phyloP scores from a whole-genome alignment of 768 basidiomycete species.

The Leccinum subtestaceum region DNA sequence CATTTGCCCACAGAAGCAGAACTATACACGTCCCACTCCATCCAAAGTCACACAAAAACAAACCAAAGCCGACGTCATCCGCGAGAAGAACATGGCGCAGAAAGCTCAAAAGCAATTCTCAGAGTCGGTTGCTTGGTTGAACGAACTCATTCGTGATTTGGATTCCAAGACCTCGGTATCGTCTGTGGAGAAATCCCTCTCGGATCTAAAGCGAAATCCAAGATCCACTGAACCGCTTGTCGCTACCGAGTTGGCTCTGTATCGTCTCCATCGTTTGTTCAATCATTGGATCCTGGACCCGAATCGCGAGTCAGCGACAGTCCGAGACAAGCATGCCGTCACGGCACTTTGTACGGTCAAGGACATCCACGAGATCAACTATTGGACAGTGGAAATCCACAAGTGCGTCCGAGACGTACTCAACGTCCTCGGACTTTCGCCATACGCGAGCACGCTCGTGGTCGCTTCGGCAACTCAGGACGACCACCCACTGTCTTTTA shows the following conservation, averaged over 20 bases:
- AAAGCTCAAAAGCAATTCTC: conserved; percentile 42
- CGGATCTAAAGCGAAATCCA: conserved; percentile 44
- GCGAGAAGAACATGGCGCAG: conserved; percentile 43
- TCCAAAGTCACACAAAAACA: conserved; percentile 30
- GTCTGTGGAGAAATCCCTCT: conserved; percentile 33
- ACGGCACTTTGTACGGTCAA: conserved; percentile 48
- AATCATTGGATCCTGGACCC: conserved; percentile 50
- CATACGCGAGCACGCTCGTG: conserved; percentile 31
- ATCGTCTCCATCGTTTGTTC: conserved; percentile 50
- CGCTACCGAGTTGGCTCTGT: conserved; percentile 51
- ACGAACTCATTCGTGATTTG: conserved; percentile 41
- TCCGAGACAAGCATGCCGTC: conserved; percentile 47
- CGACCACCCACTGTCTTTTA: conserved; percentile 42
- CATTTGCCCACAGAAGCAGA: conserved; percentile 15
- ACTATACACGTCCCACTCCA: conserved; percentile 9
- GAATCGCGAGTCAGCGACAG: conserved; percentile 33
- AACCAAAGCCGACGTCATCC: conserved; percentile 41
- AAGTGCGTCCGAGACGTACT: conserved; percentile 42
- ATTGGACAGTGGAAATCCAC: conserved; percentile 29
- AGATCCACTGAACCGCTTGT: conserved; percentile 42
- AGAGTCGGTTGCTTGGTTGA: conserved; percentile 51
- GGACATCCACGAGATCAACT: conserved; percentile 38
- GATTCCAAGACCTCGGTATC: conserved; percentile 18
- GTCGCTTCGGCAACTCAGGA: conserved; percentile 10
- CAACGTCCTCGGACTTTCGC: conserved; percentile 45